Evolutionary conservation across 148 eudicot species (phyloP), one percentile per base, ranked within the genome.

Genomic region (Heliamphora exappendiculata): DNA sequence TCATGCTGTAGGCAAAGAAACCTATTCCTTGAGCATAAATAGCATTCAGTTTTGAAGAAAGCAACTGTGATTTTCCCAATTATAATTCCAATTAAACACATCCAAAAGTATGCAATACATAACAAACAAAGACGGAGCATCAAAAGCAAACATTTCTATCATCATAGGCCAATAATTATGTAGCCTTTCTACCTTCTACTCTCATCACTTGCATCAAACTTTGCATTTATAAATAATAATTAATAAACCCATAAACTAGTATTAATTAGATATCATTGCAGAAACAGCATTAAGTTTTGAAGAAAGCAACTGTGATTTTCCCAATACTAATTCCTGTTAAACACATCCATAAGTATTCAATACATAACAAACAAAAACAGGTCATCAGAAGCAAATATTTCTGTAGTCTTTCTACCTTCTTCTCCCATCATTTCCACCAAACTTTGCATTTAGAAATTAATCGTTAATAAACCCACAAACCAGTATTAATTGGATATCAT

Each of bases 1-100:
- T 81, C 78, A 78, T 67, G 68, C 82, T 59, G 83, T 55, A 65
- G 64, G 73, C 63, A 82, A 78, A n/a, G n/a, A 81, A 79, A 67
- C 81, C 76, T 44, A 75, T 50, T 22, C 62, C 53, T 26, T 65
- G 68, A 76, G 28, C 19, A 22, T 37, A 37, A 36, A 55, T 33
- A 19, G 42, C 55, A 65, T 67, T 65, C 57, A 67, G 78, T 77
- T 54, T 53, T 47, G 22, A 50, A 59, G 37, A 78, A 64, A 62
- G 54, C 31, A 33, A 73, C 72, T 45, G 67, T 54, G 22, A 54
- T 68, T 50, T 22, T 54, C 74, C 78, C 39, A 41, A 66, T 60
- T 71, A 49, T 42, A 54, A 10, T 50, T 73, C 79, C 83, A 79
- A 67, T 54, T 36, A 74, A 29, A 75, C 31, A 70, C 7, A 19